A percentile compares a stretch with the other conserved stretches of the same genome.
These are phyloP conservation scores for Aphanomyces cochlioides DNA, from an alignment of 352 stramenopile genomes.

Conservation along the genomic window DNA sequence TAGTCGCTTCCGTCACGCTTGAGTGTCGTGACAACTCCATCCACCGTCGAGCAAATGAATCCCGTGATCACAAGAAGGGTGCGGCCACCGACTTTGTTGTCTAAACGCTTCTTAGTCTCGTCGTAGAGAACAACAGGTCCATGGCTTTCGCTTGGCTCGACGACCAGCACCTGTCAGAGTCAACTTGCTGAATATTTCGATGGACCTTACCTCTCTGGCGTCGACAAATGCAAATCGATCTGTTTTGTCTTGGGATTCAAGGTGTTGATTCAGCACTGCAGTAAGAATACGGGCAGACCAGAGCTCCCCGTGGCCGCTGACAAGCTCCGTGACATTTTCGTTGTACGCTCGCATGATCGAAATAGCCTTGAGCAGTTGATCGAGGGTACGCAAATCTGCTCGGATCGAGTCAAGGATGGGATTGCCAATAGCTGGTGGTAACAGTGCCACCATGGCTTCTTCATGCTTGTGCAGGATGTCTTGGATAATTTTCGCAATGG, in stretches of 20 bases:
- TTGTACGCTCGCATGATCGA: constrained; percentile 87
- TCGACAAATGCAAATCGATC: constrained; percentile 89
- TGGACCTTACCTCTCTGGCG: constrained; percentile 75
- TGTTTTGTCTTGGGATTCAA: constrained; percentile 44
- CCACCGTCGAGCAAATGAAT: constrained; percentile 93
- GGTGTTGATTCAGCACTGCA: constrained; percentile 55
- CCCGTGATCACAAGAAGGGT: constrained; percentile 93
- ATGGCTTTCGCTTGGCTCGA: constrained; percentile 75
- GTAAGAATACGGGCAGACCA: constrained; percentile 93
- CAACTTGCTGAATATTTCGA: constrained; percentile 37
- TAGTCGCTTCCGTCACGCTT: constrained; percentile 97
- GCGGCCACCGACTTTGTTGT: constrained; percentile 39
- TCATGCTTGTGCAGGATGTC: constrained; percentile 77
- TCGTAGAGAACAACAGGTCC: constrained; percentile 76
- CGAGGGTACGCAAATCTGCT: constrained; percentile 61
- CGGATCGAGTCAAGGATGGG: constrained; percentile 60
- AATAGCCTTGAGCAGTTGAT: constrained; percentile 79
- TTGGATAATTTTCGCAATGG: constrained; percentile 66
- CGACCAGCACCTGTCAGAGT: constrained; percentile 47
- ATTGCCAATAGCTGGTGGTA: constrained; percentile 46
- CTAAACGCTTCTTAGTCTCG: constrained; percentile 59
- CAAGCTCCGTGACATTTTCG: constrained; percentile 85
- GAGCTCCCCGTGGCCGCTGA: constrained; percentile 95
- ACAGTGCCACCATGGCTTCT: constrained; percentile 58
- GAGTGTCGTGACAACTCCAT: constrained; percentile 95